Evolutionary conservation across 2,329 filamentous ascomycete genomes (phyloP), one percentile per base, ranked within the genome.

Genomic region (Neofusicoccum ribis): DNA sequence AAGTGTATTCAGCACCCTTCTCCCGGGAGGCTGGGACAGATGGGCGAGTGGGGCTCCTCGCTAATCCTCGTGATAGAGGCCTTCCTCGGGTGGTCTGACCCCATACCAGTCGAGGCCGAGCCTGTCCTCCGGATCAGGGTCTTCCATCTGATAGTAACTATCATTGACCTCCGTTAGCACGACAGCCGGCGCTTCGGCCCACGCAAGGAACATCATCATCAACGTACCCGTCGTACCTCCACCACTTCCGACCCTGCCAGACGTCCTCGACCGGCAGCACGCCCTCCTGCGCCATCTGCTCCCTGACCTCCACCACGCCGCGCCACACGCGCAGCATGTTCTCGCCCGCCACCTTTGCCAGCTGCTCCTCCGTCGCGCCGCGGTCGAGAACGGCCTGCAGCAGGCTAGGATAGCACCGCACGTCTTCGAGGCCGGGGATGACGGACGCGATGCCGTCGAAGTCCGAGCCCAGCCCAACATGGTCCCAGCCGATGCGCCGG

Each of bases 401-500:
- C 12, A 66, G 50, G 14, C 56, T 15, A 3, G 59, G 64, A 41
- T 27, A 66, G 39, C 56, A 54, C 12, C 37, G 46, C n/a, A 66
- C 49, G 43, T 66, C 58, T 41, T 66, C 64, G 3, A 56, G 23
- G 9, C 64, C 64, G 12, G 39, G 46, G 7, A 63, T 43, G 4
- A 56, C 43, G 14, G 34, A 54, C 31, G 39, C n/a, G 34, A 66
- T 63, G 17, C 64, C 64, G 34, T 66, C 64, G 37, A 41, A 66
- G 41, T 66, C 64, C 31, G 47, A 47, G 6, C 64, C 64, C 20
- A 66, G 11, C 9, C 78, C 77, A 36, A 80, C 76, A 65, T 76
- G 72, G 12, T 73, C 70, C 68, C 70, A 76, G 2, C 73, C 76
- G 54, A 74, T 71, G 11, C 70, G 65, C n/a, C 69, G 56, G 8